Conservation (phyloP, 306 rosid genomes). For the Cucumis melo region DNA sequence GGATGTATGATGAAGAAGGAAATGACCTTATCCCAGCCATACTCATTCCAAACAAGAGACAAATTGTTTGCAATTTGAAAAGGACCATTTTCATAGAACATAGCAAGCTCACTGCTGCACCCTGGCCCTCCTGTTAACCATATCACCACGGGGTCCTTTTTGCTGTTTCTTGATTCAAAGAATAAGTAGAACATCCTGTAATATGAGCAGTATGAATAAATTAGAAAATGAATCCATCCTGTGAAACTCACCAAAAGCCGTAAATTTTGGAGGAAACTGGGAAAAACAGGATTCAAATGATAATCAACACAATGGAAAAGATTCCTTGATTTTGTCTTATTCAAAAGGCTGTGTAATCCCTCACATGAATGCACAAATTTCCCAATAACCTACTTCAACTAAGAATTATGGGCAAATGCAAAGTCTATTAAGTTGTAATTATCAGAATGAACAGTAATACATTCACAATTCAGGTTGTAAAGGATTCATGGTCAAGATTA, state of each 20-base stretch:
- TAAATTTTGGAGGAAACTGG: not conserved
- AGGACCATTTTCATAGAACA: constrained; percentile 94
- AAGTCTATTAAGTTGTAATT: not conserved
- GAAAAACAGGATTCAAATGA: not conserved
- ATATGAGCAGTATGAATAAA: not conserved
- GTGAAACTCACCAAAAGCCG: not conserved
- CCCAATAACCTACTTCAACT: not conserved
- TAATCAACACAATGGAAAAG: not conserved
- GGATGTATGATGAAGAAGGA: not conserved
- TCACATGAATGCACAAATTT: not conserved
- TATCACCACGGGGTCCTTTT: constrained; percentile 57
- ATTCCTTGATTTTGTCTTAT: not conserved
- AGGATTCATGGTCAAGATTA: not conserved
- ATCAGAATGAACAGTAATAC: not conserved
- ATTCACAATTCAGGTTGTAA: not conserved
- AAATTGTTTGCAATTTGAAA: constrained; percentile 45
- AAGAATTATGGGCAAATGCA: not conserved
- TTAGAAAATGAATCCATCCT: not conserved
- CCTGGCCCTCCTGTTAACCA: constrained; percentile 98
- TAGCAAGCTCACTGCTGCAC: constrained; percentile 81
- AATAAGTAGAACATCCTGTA: constrained; percentile 89
- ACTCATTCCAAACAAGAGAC: constrained; percentile 74
- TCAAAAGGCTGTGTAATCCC: not conserved
- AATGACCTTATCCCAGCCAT: constrained; percentile 83
- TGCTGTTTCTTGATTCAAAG: constrained; percentile 67